Base-by-base conservation (phyloP, 768 basidiomycete species). In the Candolleomyces efflorescens region DNA sequence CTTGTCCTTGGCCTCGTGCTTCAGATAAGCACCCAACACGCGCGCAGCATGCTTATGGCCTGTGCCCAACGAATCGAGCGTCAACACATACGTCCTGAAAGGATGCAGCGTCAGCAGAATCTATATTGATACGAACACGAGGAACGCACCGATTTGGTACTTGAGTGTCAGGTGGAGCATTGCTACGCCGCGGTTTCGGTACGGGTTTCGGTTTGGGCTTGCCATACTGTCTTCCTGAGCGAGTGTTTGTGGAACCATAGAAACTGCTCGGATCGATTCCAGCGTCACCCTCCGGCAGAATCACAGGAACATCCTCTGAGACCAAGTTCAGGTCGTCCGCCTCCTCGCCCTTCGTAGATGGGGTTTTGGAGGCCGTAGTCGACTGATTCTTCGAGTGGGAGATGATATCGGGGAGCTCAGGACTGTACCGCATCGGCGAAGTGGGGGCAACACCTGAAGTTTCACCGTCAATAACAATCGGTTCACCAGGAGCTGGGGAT, bases 1-100 rank as follows among this genome's bases (percentile, higher is more conserved):
- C 73, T 94, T 95, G 66, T 92, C 85, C 60, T 73, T 73, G 0
- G 95, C 95, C 67, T 99, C 97, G 62, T 78, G 71, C 37, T 71
- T 71, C 20, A 98, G 81, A 69, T 96, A 99, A 24, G 71, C 63
- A 43, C 69, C 71, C 18, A 99, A 79, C 36, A 77, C 79, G 49
- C 75, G 86, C 43, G 78, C 69, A 4, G 84, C 92, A 32, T 82
- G 78, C 0, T 78, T 77, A 70, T 98, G 95, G n/a, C 75, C 73
- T 13, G 76, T 74, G 4, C 89, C 88, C 47, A 99, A 79, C 1
- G 96, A 98, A 69, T 99, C 97, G 55, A 99, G 82, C 0, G 87
- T 92, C 67, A 94, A 86, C 36, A 99, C 87, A 61, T 83, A 85
- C 5, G 91, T 86, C 57, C 91, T 93, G 66, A 22, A 39, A 39